Base-by-base conservation (phyloP, 1,284 basidiomycete species). In the Fomitopsis palustris region DNA sequence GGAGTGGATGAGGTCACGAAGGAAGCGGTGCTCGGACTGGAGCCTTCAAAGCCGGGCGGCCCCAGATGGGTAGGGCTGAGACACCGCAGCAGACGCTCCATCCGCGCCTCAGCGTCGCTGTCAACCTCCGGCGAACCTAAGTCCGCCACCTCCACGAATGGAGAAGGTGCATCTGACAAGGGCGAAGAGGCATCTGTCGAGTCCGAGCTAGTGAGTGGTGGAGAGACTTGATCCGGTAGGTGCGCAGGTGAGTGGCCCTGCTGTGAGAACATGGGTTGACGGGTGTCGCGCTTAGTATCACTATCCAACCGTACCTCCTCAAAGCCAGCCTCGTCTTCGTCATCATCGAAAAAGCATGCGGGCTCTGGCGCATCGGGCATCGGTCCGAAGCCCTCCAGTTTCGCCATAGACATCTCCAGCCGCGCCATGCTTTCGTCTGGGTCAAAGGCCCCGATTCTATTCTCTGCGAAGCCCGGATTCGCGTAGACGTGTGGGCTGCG, bases 371-470 rank as follows among this genome's bases (percentile, higher is more conserved):
- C 39, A 27, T 55, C 38, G 4, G 51, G 47, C 41, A 19, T 21
- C 12, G 49, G 49, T 17, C 45, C 47, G 59, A 61, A 61, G 21
- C 61, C 57, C 53, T 61, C 62, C 33, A 67, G 56, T 58, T 64
- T 64, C 27, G 62, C 61, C 45, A 67, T 60, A 31, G 57, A 65
- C 61, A 45, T 31, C 55, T 64, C 61, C 43, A 67, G 60, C 39
- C 54, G 52, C 10, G 61, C 59, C 62, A 67, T 67, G 54, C 65
- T 67, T 52, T 53, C 56, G 29, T 62, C 61, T 29, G 64, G 64
- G 35, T 67, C 64, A 25, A 67, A 58, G 14, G 57, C 57, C n/a
- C 63, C 63, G 57, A 63, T 10, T 43, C 64, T 31, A 47, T 62
- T 43, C 38, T 56, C 53, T 17, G 31, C 39, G n/a, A 37, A 39